These are phyloP conservation scores for Neoascochyta sp. DNA, from an alignment of 2,329 filamentous ascomycete species.

Conservation along the genomic window DNA sequence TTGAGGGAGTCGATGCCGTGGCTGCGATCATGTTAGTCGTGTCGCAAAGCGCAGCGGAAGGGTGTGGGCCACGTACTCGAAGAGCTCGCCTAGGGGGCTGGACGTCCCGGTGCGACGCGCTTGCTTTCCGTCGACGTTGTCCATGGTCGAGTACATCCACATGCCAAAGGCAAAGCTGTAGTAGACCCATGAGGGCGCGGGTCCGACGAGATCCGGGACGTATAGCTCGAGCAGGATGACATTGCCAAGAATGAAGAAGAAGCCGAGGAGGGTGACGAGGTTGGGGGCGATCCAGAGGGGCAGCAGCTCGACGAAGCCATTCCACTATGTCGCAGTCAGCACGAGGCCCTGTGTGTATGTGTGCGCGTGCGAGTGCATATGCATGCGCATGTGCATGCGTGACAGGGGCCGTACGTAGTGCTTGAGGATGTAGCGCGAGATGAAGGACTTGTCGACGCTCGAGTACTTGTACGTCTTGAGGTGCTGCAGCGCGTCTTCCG, in stretches of 20 bases:
- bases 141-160: conserved; percentile 98
- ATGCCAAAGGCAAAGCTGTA: conserved; percentile 93
- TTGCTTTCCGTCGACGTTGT: conserved; percentile 98
- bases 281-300: conserved; percentile 97
- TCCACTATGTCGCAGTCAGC: conserved; percentile 68
- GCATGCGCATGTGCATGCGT: conserved; percentile 4
- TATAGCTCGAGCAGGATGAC: conserved; percentile 70
- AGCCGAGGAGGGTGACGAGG: conserved; percentile 92
- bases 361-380: no score
- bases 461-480: conserved; percentile 97
- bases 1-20: conserved; percentile 98
- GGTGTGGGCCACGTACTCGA: conserved; percentile 60
- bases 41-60: conserved; percentile 18
- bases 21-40: conserved; percentile 40
- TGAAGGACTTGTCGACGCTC: conserved; percentile 89
- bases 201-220: conserved; percentile 87
- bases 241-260: conserved; percentile 89
- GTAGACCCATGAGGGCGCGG: conserved; percentile 87
- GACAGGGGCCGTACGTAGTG: conserved; percentile 71
- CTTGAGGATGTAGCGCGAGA: conserved; percentile 88
- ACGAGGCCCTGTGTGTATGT: no score
- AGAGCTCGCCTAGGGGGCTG: conserved; percentile 90
- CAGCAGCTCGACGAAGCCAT: conserved; percentile 85
- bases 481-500: conserved; percentile 84
- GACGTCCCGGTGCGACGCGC: conserved; percentile 91